These are phyloP conservation scores for Westerdykella aurantiaca DNA, from an alignment of 2,329 filamentous ascomycete genomes.

Conservation along the genomic window DNA sequence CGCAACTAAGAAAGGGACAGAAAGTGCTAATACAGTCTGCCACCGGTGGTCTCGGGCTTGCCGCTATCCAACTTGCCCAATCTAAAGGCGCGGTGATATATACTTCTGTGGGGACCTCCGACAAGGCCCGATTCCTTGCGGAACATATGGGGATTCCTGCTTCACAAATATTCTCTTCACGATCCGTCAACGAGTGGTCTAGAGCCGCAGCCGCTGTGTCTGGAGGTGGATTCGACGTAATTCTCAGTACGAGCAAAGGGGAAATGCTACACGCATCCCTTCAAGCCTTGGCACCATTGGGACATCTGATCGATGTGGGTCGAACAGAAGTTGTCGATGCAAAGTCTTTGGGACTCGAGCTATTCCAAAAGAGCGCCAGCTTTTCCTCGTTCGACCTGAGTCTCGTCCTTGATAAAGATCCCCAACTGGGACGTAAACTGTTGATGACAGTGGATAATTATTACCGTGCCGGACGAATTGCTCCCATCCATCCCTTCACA, in stretches of 20 bases:
- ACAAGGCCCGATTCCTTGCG: no score
- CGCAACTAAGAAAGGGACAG: constrained; percentile 10
- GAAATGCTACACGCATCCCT: constrained; percentile 35
- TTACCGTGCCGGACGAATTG: no score
- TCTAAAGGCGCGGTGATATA: constrained; percentile 21
- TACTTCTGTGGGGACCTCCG: no score
- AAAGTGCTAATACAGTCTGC: constrained; percentile 16
- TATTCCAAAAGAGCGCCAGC: constrained; percentile 13
- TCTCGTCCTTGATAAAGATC: constrained; percentile 4
- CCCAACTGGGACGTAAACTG: no score
- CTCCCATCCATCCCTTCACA: no score
- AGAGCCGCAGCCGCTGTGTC: no score
- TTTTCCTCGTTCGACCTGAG: constrained; percentile 19
- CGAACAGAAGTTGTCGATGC: constrained; percentile 9
- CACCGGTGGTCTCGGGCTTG: constrained; percentile 13
- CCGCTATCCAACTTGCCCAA: constrained; percentile 15
- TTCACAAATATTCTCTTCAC: no score
- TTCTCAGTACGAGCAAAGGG: constrained; percentile 25
- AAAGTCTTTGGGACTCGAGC: constrained; percentile 9
- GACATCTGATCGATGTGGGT: constrained; percentile 18
- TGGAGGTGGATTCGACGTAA: constrained; percentile 28
- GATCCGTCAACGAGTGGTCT: no score
- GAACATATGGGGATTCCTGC: no score
- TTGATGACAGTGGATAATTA: no score
- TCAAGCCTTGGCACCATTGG: constrained; percentile 38